Conservation (phyloP, 768 basidiomycete species). For the Lactarius hatsudake region DNA sequence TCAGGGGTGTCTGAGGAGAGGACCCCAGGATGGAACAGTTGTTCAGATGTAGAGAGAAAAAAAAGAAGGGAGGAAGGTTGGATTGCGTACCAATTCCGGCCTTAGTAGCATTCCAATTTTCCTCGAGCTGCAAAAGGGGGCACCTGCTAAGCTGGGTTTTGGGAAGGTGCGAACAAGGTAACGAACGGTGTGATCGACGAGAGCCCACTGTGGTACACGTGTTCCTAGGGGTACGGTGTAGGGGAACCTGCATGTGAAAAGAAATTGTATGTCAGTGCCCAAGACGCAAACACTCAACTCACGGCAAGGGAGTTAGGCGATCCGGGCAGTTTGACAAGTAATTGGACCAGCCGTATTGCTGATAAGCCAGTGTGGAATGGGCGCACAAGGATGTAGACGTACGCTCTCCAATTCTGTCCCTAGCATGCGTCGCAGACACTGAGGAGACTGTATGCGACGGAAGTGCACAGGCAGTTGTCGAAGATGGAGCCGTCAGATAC, state of each 20-base stretch:
- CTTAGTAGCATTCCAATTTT: not conserved
- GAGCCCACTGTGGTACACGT: conserved; percentile 3
- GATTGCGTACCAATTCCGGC: not conserved
- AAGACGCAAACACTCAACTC: not conserved
- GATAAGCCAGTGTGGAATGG: not conserved
- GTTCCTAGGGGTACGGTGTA: not conserved
- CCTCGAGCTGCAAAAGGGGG: not conserved
- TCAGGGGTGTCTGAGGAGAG: not conserved
- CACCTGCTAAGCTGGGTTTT: not conserved
- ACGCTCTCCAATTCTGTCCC: not conserved
- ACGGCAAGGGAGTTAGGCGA: not conserved
- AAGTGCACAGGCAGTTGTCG: conserved; percentile 16
- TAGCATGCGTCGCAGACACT: conserved; percentile 23
- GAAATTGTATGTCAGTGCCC: not conserved
- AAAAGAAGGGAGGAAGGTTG: too few relatives aligned
- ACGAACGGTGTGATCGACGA: not conserved
- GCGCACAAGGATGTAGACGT: not conserved
- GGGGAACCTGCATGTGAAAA: not conserved
- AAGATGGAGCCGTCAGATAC: not conserved
- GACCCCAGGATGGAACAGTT: not conserved
- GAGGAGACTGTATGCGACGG: conserved; percentile 12
- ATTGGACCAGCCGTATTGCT: not conserved
- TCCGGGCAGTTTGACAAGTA: conserved; percentile 2
- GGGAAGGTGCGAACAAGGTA: not conserved
- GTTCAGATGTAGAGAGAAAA: not conserved